phyloP scores from a whole-genome alignment of 2,329 filamentous ascomycete species.

The Nectriaceae sp. region DNA sequence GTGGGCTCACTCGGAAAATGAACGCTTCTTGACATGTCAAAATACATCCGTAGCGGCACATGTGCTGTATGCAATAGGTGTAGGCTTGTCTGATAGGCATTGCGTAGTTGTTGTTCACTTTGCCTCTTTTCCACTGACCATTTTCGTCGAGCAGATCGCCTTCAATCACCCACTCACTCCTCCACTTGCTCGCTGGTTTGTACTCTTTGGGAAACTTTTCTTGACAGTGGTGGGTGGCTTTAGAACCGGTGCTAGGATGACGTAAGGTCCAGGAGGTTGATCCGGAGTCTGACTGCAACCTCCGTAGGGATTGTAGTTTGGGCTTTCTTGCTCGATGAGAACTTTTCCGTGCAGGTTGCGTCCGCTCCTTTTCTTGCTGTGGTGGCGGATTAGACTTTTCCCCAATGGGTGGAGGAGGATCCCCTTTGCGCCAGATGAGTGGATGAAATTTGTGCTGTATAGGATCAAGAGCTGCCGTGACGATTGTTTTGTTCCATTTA shows the following conservation, averaged over 20 bases:
- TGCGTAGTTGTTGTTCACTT: not conserved
- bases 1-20: slow-evolving; percentile 9
- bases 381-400: slow-evolving; percentile 1
- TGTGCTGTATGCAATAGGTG: slow-evolving; percentile 14
- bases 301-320: slow-evolving; percentile 2
- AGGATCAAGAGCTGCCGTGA: slow-evolving; percentile 12
- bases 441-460: slow-evolving; percentile 9
- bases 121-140: slow-evolving; percentile 2
- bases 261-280: not conserved
- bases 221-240: not conserved
- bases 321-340: not conserved
- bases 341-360: not conserved
- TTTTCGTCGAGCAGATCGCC: slow-evolving; percentile 5
- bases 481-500: slow-evolving; percentile 12
- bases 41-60: slow-evolving; percentile 20
- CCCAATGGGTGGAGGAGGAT: not conserved
- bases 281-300: slow-evolving; percentile 7
- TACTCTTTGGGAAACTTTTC: slow-evolving; percentile 18
- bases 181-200: slow-evolving; percentile 15
- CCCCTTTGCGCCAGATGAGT: slow-evolving; percentile 11
- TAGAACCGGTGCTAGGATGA: not conserved
- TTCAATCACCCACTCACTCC: slow-evolving; percentile 6
- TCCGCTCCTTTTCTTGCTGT: not conserved
- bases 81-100: slow-evolving; percentile 18
- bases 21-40: slow-evolving; percentile 17